Conservation (phyloP, 2,329 filamentous ascomycete genomes). For the Aureobasidium melanogenum region DNA sequence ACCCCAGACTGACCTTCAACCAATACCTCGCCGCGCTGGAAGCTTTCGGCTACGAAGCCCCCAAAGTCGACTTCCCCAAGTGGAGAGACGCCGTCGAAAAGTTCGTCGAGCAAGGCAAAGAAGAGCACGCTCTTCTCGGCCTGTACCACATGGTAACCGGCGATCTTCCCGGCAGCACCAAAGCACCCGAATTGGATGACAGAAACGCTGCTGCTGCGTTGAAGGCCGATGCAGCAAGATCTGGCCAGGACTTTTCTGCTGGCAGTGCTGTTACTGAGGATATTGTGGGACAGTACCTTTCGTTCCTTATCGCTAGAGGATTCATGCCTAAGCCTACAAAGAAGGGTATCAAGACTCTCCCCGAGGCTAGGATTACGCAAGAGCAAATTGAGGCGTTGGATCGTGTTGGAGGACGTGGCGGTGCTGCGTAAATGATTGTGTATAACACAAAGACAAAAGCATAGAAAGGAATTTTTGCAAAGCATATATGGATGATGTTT, state of each 20-base stretch:
- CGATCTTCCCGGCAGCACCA: constrained; percentile 60
- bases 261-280: constrained; percentile 51
- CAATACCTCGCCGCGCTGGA: constrained; percentile 64
- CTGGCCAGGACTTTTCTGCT: constrained; percentile 47
- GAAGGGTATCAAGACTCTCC: constrained; percentile 30
- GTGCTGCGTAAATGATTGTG: constrained; percentile 12
- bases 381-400: constrained; percentile 41
- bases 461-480: not conserved
- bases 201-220: constrained; percentile 57
- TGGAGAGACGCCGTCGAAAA: constrained; percentile 62
- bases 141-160: constrained; percentile 65
- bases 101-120: constrained; percentile 57
- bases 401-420: constrained; percentile 46
- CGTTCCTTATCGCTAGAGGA: constrained; percentile 53
- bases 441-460: too few relatives aligned
- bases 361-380: constrained; percentile 35
- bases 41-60: constrained; percentile 63
- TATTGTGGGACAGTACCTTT: constrained; percentile 54
- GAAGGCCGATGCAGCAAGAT: constrained; percentile 52
- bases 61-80: constrained; percentile 55
- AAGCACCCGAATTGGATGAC: constrained; percentile 67
- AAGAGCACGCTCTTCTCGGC: constrained; percentile 65
- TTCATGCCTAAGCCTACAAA: constrained; percentile 47
- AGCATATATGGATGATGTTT: not conserved
- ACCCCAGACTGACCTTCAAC: constrained; percentile 69